phyloP scores from a whole-genome alignment of 805 yeast genomes.

The Wickerhamiella qilinensis region DNA sequence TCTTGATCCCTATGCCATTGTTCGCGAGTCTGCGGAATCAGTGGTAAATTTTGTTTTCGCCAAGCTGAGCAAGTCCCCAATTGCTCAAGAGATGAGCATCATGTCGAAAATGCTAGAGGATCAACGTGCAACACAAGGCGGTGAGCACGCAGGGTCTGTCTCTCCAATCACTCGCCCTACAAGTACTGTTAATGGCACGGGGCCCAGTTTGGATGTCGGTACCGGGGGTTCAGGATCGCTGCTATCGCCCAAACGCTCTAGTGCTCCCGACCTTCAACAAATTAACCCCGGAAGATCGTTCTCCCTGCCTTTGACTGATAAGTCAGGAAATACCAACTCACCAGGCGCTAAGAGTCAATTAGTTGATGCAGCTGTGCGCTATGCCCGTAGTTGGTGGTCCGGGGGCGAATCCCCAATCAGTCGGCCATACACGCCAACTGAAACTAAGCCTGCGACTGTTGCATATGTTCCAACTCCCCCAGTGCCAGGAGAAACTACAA shows the following conservation, averaged over 20 bases:
- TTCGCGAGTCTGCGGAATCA: conserved; percentile 51
- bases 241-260: too few species aligned
- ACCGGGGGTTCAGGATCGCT: too few species aligned
- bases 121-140: too few species aligned
- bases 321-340: too few species aligned
- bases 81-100: conserved; percentile 46
- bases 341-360: too few species aligned
- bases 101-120: conserved; percentile 9
- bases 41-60: conserved; percentile 59
- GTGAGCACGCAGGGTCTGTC: too few species aligned
- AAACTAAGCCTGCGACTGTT: not conserved
- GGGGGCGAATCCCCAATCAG: not conserved
- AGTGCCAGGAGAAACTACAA: not conserved
- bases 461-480: not conserved
- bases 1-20: conserved; percentile 79
- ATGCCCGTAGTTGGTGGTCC: not conserved
- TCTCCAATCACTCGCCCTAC: too few species aligned
- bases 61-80: conserved; percentile 45
- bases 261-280: too few species aligned
- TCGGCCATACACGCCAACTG: not conserved
- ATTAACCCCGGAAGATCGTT: too few species aligned
- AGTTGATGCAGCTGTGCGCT: not conserved
- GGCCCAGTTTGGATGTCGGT: too few species aligned
- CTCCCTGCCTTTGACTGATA: too few species aligned
- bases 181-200: not conserved